Evolutionary conservation across 495 filamentous ascomycete genomes (phyloP), one percentile per base, ranked within the genome.

Genomic region (Mytilinidion resinicola): DNA sequence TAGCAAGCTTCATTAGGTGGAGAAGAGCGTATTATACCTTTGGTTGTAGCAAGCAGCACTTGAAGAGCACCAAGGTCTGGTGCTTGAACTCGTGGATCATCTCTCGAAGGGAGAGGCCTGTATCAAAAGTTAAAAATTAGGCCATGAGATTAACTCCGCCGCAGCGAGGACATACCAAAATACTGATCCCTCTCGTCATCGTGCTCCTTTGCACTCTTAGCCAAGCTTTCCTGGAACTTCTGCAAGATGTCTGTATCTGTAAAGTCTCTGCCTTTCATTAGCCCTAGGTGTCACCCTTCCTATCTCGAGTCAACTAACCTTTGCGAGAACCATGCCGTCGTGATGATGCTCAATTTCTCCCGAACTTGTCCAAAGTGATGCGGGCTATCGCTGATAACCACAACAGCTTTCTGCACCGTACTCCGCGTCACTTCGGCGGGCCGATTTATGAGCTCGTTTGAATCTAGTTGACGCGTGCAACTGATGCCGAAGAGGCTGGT

Each of bases 381-480:
- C 39, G 93, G 93, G 59, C 82, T 90, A 72, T 95, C 90, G 47
- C 90, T 89, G 62, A 97, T 89, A 48, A 96, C 91, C 54, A 97
- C 91, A n/a, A 98, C 90, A 8, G 93, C 93, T 73, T 98, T 98
- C 70, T 98, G 93, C 34, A 98, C 93, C 3, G 93, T 96, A 50
- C 88, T 93, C 57, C 93, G 80, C 8, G 93, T 98, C 53, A 97
- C 93, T 51, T 97, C 95, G 30, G 88, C 77, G 1, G 90, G 86
- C 46, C 88, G 80, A 63, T 87, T 80, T 51, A 89, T 77, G 54
- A 98, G 78, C 57, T 85, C 77, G 21, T 80, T 84, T 10, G 91
- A 80, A 64, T 95, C 88, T 58, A 98, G 78, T 73, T 97, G 93
- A 52, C 92, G 80, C 14, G 90, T 95, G 70, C 93, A 98, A 10